Base-by-base conservation (phyloP, 495 filamentous ascomycete genomes). In the Pyrenula aspistea region DNA sequence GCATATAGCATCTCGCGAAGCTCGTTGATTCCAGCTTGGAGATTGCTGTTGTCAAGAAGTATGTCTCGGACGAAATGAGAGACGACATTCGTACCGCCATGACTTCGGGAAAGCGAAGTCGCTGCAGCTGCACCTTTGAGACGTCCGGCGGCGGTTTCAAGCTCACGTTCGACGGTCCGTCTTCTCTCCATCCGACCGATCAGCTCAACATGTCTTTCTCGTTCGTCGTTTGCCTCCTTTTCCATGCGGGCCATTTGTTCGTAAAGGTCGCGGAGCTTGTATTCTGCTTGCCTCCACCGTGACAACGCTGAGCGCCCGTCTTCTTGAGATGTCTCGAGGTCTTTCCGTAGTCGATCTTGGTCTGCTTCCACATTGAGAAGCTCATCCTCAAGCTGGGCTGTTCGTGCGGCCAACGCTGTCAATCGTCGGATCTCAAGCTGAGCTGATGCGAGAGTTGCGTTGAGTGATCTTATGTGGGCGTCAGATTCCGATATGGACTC, bases 61-160 rank as follows among this genome's bases (percentile, higher is more conserved):
- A 98, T 91, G 62, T 96, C 92, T 64, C 89, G 89, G 56, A 98
- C 92, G 58, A 98, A 96, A 62, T 90, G 87, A 31, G 88, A 91
- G 8, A 96, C 87, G 12, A 94, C 89, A 56, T 69, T 80, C 55
- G 74, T 80, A 4, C 80, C 76, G 56, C 64, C 66, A 51, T 77
- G 74, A 24, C 75, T 75, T 10, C 77, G 78, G 3, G 77, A 76
- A 57, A 83, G 64, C 21, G 81, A 79, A 55, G 77, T 85, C 24
- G 79, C 76, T 2, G 84, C 85, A 1, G 87, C 87, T 1, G 86
- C 87, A 12, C 86, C 86, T 67, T 90, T 93, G 49, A 92, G 73
- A 52, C 87, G 77, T 23, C 86, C 83, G 23, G 85, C 86, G 3
- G 87, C 86, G 53, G 79, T 83, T 60, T 87, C 83, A 56, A 95